These are phyloP conservation scores for Saccharomyces hybrid DNA, from an alignment of 1,139 yeast species.

Conservation along the genomic window DNA sequence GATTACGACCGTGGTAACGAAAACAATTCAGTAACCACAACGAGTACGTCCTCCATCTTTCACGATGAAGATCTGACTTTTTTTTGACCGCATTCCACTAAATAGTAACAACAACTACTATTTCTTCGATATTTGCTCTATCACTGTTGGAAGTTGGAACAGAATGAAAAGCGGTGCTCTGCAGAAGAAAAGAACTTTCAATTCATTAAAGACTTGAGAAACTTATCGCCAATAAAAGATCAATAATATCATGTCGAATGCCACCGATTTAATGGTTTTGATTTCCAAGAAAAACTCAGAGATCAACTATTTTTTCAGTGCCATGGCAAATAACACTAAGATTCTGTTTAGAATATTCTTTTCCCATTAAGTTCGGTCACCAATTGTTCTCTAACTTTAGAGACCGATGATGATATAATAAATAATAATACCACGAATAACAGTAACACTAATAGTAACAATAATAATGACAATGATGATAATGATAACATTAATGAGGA, in stretches of 20 bases:
- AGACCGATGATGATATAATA: conserved; percentile 23
- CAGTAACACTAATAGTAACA: background rate
- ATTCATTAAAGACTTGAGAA: conserved; percentile 40
- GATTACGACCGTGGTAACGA: background rate
- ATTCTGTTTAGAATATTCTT: conserved; percentile 63
- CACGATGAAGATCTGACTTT: conserved; percentile 10
- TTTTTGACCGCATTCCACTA: conserved; percentile 41
- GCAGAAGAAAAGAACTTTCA: conserved; percentile 34
- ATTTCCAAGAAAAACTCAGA: conserved; percentile 62
- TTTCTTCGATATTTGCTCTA: conserved; percentile 56
- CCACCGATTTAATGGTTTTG: conserved; percentile 60
- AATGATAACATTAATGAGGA: conserved; percentile 2
- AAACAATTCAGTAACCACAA: background rate
- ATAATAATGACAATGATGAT: conserved; percentile 8
- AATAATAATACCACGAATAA: background rate
- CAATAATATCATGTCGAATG: conserved; percentile 50
- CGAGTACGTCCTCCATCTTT: background rate
- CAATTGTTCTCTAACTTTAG: conserved; percentile 34
- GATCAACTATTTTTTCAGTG: conserved; percentile 65
- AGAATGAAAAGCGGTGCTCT: conserved; percentile 59
- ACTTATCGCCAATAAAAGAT: conserved; percentile 61
- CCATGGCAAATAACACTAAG: conserved; percentile 57
- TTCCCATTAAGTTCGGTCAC: conserved; percentile 43
- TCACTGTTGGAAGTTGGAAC: conserved; percentile 75
- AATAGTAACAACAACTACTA: conserved; percentile 59